Evolutionary conservation across 345 rosid species (phyloP), one percentile per base, ranked within the genome.

Genomic region (Carallia brachiata): DNA sequence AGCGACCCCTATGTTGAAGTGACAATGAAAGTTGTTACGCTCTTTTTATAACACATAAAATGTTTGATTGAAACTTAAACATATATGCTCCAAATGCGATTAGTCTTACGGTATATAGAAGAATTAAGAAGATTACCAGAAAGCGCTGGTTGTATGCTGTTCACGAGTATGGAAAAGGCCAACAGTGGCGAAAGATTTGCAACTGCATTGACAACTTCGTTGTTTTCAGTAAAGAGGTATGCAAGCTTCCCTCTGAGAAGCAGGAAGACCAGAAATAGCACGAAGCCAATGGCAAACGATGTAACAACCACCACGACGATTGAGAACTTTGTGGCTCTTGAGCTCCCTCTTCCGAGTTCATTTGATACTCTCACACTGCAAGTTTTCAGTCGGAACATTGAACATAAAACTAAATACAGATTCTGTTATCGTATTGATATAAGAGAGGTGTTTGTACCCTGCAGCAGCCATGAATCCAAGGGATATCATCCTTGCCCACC

Each of bases 141-240:
- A 28, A 92, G 92, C 28, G 89, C 97, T 7, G 97, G 97, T 52
- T 92, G 97, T 65, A 92, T 77, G 64, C 93, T 89, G 80, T 92
- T 89, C 74, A 88, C 1, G 62, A 89, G 96, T 36, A 91, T 91
- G 55, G 97, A 89, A 67, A 78, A 58, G 47, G 96, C 89, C 52
- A 92, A 66, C 16, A 92, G 77, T 3, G 89, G 96, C 18, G 97
- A 92, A 54, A 92, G 84, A 57, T 84, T 78, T 1, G 87, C 86
- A n/a, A 89, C 96, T 40, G 88, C 88, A 2, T 67, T 53, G 9
- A 84, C 93, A 31, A 92, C 97, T 64, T 76, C 74, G 17, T 74
- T 70, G 55, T 76, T 85, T 63, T 76, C 67, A 0, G 96, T 89
- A 75, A 89, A 92, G 30, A 92, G 57, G 72, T 89, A 92, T 0